Evolutionary conservation across 129 eudicot genomes (phyloP).

Genomic region (Pseudognaphalium luteoalbum): DNA sequence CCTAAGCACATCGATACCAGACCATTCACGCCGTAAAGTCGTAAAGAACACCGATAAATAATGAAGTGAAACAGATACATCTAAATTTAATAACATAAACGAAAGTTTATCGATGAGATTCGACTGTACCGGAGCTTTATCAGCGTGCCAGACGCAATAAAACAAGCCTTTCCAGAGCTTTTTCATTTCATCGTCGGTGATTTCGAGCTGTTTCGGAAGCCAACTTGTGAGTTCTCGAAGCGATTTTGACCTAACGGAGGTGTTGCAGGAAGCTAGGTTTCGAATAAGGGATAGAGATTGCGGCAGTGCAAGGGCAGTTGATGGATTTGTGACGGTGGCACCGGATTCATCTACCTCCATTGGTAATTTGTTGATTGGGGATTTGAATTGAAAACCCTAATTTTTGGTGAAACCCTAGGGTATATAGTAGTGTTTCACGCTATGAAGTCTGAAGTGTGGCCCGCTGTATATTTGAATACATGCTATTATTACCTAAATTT

Average conservation of each 20-base stretch:
- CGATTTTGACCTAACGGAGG: slow-evolving; percentile 59
- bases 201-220: slow-evolving; percentile 52
- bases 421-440: slow-evolving; percentile 22
- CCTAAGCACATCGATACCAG: slow-evolving; percentile 81
- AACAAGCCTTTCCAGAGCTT: slow-evolving; percentile 93
- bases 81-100: slow-evolving; percentile 46
- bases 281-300: slow-evolving; percentile 47
- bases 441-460: slow-evolving; percentile 16
- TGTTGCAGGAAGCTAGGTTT: slow-evolving; percentile 70
- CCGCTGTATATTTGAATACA: slow-evolving; percentile 28
- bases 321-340: slow-evolving; percentile 27
- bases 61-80: slow-evolving; percentile 39
- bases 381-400: slow-evolving; percentile 28
- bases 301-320: slow-evolving; percentile 16
- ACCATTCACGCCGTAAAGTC: slow-evolving; percentile 83
- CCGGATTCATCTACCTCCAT: slow-evolving; percentile 31
- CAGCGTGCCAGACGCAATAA: slow-evolving; percentile 90
- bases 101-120: slow-evolving; percentile 56
- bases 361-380: not conserved
- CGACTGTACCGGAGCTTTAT: slow-evolving; percentile 65
- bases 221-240: slow-evolving; percentile 52
- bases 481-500: not conserved
- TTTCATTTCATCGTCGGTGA: slow-evolving; percentile 69
- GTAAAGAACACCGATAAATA: slow-evolving; percentile 54
- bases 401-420: slow-evolving; percentile 29